phyloP scores from a whole-genome alignment of 805 yeast genomes.

The Saccharomycopsis sp. region DNA sequence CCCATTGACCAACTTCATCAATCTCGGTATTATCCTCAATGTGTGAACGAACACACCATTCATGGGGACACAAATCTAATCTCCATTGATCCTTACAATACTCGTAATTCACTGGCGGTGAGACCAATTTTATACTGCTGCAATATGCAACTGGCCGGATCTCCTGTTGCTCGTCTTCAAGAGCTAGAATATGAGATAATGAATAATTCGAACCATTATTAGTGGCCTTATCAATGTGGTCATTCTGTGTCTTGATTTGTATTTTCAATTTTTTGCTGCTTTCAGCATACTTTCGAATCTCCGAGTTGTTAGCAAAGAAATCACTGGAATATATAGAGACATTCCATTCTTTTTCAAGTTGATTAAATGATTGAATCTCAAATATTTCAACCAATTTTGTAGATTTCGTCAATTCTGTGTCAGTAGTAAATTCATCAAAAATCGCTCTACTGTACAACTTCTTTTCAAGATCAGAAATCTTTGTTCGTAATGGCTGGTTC shows the following conservation, averaged over 20 bases:
- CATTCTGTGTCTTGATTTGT: conserved; percentile 11
- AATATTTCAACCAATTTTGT: conserved; percentile 50
- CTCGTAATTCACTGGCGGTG: conserved; percentile 22
- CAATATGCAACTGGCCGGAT: conserved; percentile 11
- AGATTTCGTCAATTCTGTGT: neutral
- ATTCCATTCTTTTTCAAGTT: conserved; percentile 51
- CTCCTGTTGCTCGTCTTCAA: neutral
- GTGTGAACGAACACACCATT: conserved; percentile 53
- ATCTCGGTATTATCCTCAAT: conserved; percentile 47
- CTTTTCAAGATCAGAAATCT: neutral
- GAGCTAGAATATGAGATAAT: conserved; percentile 7
- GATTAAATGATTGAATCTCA: conserved; percentile 55
- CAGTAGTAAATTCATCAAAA: neutral
- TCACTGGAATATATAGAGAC: conserved; percentile 20
- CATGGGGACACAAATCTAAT: conserved; percentile 53
- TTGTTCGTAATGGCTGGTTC: neutral
- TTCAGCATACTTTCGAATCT: conserved; percentile 13
- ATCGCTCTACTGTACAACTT: neutral
- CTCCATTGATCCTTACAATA: conserved; percentile 44
- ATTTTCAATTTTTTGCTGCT: conserved; percentile 8
- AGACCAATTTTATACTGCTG: conserved; percentile 16
- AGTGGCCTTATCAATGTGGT: conserved; percentile 4
- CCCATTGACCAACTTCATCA: conserved; percentile 81
- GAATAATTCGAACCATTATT: neutral
- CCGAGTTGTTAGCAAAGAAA: conserved; percentile 17